Evolutionary conservation across 2,329 filamentous ascomycete genomes (phyloP).

Genomic region (Ceratocystis ficicola): DNA sequence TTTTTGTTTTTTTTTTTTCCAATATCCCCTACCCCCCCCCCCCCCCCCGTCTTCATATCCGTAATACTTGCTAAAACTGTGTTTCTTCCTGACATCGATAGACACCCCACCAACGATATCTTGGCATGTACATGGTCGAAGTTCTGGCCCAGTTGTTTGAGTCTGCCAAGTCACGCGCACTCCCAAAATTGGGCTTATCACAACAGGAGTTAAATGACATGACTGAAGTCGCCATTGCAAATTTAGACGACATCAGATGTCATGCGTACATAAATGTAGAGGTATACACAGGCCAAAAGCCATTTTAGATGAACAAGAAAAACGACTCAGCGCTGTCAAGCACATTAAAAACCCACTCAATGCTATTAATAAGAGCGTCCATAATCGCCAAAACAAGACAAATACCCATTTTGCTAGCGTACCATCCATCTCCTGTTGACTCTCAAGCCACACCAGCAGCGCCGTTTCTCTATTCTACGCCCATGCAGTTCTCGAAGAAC

Average conservation of each 20-base stretch:
- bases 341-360: too few relatives aligned
- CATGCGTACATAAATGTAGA: conserved; percentile 36
- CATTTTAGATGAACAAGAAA: conserved; percentile 1
- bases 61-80: background rate
- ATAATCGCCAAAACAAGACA: too few relatives aligned
- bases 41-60: too few relatives aligned
- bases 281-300: conserved; percentile 36
- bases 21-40: too few relatives aligned
- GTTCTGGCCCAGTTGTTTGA: conserved; percentile 33
- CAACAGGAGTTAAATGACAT: conserved; percentile 23
- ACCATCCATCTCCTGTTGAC: too few relatives aligned
- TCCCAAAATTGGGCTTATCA: conserved; percentile 31
- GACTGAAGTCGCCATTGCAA: conserved; percentile 29
- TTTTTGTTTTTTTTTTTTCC: too few relatives aligned
- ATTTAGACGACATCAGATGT: conserved; percentile 29
- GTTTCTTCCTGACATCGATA: background rate
- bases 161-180: conserved; percentile 33
- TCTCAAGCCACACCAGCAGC: too few relatives aligned
- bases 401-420: too few relatives aligned
- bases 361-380: too few relatives aligned
- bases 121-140: conserved; percentile 36
- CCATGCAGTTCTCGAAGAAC: conserved; percentile 60
- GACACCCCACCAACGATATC: conserved; percentile 28
- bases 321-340: too few relatives aligned
- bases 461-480: too few relatives aligned